These are phyloP conservation scores for Ustulina deusta DNA, from an alignment of 2,329 filamentous ascomycete species.

Conservation along the genomic window DNA sequence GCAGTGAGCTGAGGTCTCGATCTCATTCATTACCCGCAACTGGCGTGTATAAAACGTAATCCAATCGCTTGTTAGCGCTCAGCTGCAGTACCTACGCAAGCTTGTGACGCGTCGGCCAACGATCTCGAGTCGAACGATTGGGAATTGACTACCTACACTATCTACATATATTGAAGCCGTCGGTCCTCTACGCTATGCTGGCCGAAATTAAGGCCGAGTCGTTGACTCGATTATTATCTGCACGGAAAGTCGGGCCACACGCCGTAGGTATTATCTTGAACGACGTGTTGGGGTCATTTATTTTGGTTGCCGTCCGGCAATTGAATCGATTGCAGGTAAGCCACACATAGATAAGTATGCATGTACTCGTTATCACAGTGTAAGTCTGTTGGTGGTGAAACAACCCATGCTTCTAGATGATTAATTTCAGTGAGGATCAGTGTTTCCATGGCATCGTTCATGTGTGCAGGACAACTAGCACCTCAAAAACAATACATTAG, in stretches of 20 bases:
- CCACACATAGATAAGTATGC: no score
- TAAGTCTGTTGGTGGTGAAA: neutral
- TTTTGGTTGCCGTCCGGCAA: neutral
- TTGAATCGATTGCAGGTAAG: no score
- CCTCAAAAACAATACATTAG: no score
- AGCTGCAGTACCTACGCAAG: neutral
- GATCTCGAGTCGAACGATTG: neutral
- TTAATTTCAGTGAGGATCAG: neutral
- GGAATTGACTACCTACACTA: neutral
- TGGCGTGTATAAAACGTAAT: constrained; percentile 25
- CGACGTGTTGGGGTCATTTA: neutral
- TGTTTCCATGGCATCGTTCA: neutral
- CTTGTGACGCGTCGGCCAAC: constrained; percentile 18
- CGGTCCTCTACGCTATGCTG: neutral
- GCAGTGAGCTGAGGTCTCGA: constrained; percentile 11
- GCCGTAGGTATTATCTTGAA: neutral
- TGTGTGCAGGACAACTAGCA: no score
- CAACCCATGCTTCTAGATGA: neutral
- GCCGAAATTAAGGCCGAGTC: neutral
- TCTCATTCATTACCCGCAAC: constrained; percentile 2
- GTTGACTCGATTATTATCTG: neutral
- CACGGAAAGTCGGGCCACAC: neutral
- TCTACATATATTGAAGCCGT: neutral
- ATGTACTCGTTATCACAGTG: no score
- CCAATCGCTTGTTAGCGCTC: constrained; percentile 18